Evolutionary conservation across 2,329 filamentous ascomycete species (phyloP).

Genomic region (Nothopassalora personata): DNA sequence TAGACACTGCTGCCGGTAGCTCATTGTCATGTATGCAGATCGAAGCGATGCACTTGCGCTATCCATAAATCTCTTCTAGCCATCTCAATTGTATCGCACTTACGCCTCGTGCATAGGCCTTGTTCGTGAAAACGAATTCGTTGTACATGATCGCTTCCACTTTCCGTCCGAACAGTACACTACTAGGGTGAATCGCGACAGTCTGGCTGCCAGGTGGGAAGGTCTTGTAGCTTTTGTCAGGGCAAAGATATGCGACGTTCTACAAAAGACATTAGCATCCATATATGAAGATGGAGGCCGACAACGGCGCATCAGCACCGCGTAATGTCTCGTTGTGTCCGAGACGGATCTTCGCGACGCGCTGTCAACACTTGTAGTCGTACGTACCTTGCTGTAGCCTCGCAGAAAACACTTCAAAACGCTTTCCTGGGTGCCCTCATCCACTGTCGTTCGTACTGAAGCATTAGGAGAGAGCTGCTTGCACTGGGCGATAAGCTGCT

Average conservation of each 20-base stretch:
- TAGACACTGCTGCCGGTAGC: background rate
- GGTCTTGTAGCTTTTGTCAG: slow-evolving; percentile 58
- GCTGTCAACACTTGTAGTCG: background rate
- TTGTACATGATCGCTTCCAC: slow-evolving; percentile 61
- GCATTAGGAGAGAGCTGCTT: slow-evolving; percentile 41
- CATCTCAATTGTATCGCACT: slow-evolving; percentile 59
- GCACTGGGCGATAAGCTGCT: slow-evolving; percentile 55
- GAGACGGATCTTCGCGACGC: background rate
- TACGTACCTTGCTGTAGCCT: slow-evolving; percentile 47
- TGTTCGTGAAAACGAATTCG: slow-evolving; percentile 61
- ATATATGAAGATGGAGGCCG: no score
- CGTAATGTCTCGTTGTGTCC: background rate
- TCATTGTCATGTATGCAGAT: background rate
- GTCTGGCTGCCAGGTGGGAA: slow-evolving; percentile 55
- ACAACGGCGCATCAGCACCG: no score
- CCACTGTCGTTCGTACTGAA: slow-evolving; percentile 12
- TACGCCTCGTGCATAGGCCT: slow-evolving; percentile 57
- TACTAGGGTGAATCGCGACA: slow-evolving; percentile 59
- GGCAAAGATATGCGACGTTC: slow-evolving; percentile 31
- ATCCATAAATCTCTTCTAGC: slow-evolving; percentile 48
- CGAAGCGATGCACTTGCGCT: background rate
- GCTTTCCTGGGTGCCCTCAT: slow-evolving; percentile 42
- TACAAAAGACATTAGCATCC: background rate
- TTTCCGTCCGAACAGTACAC: slow-evolving; percentile 55
- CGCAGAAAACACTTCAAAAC: slow-evolving; percentile 55